Base-by-base conservation (phyloP, 495 filamentous ascomycete genomes). In the Xylaria sp. region DNA sequence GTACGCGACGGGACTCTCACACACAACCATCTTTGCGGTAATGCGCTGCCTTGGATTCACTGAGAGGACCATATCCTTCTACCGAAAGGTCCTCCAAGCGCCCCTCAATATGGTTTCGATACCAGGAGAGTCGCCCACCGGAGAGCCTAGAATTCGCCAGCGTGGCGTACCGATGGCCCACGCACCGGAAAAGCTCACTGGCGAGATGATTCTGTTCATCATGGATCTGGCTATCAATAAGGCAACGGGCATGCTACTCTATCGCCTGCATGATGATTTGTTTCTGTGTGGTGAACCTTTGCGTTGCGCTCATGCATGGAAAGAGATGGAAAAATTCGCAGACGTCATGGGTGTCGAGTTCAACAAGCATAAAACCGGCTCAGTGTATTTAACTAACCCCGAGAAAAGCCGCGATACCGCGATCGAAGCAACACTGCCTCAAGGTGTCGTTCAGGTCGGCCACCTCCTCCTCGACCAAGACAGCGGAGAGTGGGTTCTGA, bases 221-320 rank as follows among this genome's bases (percentile, higher is more conserved):
- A 85, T 92, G 84, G 91, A 93, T 64, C 87, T 88, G 62, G 84
- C 87, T 5, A 85, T 93, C 55, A 92, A 92, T 61, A 86, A 89
- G 65, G 74, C 79, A 53, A 86, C 90, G 0, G 79, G 87, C 3
- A 81, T 84, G 29, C 82, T 88, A 40, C 80, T 92, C 3, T 91
- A 92, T 69, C 88, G 90, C 0, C 77, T 92, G 24, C 88, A 91
- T 70, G 90, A 92, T 73, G 91, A 93, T 74, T 85, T 93, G 65
- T 92, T 90, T 89, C 85, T 92, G 67, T 89, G 89, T 81, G 86
- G 88, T n/a, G 78, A 88, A 26, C 85, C 87, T 29, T 70, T 81
- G 9, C 82, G 78, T n/a, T 88, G 87, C 64, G 83, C 81, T 35
- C 80, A 82, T 58, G 90, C 89, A 5, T 93, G 91, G 90, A 67